These are phyloP conservation scores for Fusarium vanettenii DNA, from an alignment of 2,329 filamentous ascomycete genomes.

Conservation along the genomic window DNA sequence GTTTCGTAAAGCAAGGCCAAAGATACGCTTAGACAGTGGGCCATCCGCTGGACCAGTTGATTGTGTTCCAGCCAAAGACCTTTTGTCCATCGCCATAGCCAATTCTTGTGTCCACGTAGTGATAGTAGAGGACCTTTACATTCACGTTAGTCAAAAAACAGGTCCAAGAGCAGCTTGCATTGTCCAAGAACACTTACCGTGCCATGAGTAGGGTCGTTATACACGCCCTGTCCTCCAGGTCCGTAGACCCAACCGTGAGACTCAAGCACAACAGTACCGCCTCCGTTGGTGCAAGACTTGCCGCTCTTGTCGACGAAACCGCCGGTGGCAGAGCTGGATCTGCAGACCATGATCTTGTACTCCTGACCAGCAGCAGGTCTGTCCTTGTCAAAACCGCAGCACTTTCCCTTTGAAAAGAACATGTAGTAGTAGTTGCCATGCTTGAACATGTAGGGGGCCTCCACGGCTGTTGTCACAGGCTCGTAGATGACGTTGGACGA, in stretches of 20 bases:
- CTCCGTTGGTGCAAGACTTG: constrained; percentile 66
- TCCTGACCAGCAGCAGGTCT: constrained; percentile 66
- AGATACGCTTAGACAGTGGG: constrained; percentile 45
- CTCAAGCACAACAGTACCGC: constrained; percentile 70
- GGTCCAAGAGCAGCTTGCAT: not conserved
- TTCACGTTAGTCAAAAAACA: constrained; percentile 10
- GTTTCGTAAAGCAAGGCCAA: not conserved
- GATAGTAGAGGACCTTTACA: constrained; percentile 59
- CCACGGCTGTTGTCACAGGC: constrained; percentile 67
- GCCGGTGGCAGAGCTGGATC: constrained; percentile 62
- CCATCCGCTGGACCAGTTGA: constrained; percentile 62
- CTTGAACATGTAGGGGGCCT: constrained; percentile 68
- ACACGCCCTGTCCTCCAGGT: constrained; percentile 69
- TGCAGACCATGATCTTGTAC: constrained; percentile 75
- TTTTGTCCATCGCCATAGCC: constrained; percentile 54
- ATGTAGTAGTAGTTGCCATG: constrained; percentile 71
- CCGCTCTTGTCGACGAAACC: constrained; percentile 69
- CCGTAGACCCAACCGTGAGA: constrained; percentile 72
- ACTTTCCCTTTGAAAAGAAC: constrained; percentile 71
- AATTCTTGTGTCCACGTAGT: constrained; percentile 50
- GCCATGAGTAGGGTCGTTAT: constrained; percentile 42
- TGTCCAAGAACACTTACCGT: constrained; percentile 1
- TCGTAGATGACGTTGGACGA: constrained; percentile 44
- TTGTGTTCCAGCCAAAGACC: constrained; percentile 63
- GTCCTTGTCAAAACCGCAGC: constrained; percentile 67